Conservation (phyloP, 306 rosid genomes). For the Lathyrus oleraceus region DNA sequence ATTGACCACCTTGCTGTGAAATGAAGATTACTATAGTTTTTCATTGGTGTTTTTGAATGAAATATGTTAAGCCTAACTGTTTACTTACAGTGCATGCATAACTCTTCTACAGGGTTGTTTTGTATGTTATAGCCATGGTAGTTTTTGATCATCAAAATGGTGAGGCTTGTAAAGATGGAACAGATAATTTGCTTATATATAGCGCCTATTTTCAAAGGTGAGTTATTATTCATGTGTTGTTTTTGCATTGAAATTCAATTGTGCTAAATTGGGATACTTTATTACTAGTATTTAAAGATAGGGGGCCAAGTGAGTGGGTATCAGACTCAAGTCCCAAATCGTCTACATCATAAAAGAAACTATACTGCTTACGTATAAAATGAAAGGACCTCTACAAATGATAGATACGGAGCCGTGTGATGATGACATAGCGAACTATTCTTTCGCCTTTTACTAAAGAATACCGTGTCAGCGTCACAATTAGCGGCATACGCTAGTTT, state of each 20-base stretch:
- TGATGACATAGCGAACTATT: slow-evolving; percentile 56
- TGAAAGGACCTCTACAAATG: too few relatives aligned
- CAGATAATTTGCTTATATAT: slow-evolving; percentile 67
- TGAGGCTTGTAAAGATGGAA: slow-evolving; percentile 60
- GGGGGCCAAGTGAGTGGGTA: too few relatives aligned
- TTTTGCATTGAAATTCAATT: neutral
- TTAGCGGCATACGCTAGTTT: too few relatives aligned
- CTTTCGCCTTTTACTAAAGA: slow-evolving; percentile 80
- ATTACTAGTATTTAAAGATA: too few relatives aligned
- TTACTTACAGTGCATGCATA: slow-evolving; percentile 5
- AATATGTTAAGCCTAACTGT: neutral
- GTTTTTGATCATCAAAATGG: slow-evolving; percentile 70
- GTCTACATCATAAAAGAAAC: too few relatives aligned
- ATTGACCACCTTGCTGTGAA: neutral
- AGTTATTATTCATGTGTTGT: slow-evolving; percentile 25
- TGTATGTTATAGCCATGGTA: slow-evolving; percentile 76
- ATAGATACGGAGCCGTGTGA: neutral
- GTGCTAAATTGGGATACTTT: neutral
- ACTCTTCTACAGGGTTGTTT: slow-evolving; percentile 61
- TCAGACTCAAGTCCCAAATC: too few relatives aligned
- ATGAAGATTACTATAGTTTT: slow-evolving; percentile 6
- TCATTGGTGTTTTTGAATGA: slow-evolving; percentile 11
- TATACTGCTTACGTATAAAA: too few relatives aligned
- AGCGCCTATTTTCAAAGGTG: slow-evolving; percentile 76
- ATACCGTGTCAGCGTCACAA: slow-evolving; percentile 43